Conservation (phyloP, 2,329 filamentous ascomycete genomes). For the Penicillium sp. region DNA sequence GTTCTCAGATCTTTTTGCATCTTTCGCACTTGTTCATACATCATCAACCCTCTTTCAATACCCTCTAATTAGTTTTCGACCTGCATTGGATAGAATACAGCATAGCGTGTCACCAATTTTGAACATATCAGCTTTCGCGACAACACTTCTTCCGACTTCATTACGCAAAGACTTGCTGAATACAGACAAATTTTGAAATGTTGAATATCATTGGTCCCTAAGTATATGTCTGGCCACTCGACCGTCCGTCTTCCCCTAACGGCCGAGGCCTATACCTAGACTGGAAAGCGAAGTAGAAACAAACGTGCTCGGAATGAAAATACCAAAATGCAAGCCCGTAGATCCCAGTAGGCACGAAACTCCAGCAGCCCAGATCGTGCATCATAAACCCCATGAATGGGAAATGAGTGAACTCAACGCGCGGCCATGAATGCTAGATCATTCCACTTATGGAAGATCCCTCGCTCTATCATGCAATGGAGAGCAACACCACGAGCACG, state of each 20-base stretch:
- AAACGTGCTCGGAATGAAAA: background rate
- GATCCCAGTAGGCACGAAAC: constrained; percentile 1
- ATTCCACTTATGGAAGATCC: constrained; percentile 1
- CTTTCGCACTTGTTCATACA: background rate
- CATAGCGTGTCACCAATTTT: background rate
- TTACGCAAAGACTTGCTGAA: background rate
- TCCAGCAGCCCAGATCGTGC: constrained; percentile 11
- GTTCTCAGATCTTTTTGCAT: background rate
- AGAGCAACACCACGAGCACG: constrained; percentile 13
- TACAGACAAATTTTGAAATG: background rate
- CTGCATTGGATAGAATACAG: background rate
- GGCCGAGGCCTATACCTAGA: background rate
- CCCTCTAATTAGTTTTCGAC: background rate
- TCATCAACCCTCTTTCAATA: background rate
- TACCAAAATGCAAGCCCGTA: background rate
- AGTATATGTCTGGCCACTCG: background rate
- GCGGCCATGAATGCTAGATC: constrained; percentile 7
- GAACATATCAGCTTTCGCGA: background rate
- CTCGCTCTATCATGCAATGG: constrained; percentile 22
- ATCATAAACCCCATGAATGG: background rate
- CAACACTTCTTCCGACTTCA: background rate
- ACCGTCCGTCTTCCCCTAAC: background rate
- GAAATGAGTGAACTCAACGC: background rate
- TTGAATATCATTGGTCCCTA: background rate
- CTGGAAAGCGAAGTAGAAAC: background rate